Percentiles rank a stretch among this genome's conserved stretches.
These are phyloP conservation scores for Micromonas pusilla DNA, from an alignment of 139 green algal genomes.

Conservation along the genomic window DNA sequence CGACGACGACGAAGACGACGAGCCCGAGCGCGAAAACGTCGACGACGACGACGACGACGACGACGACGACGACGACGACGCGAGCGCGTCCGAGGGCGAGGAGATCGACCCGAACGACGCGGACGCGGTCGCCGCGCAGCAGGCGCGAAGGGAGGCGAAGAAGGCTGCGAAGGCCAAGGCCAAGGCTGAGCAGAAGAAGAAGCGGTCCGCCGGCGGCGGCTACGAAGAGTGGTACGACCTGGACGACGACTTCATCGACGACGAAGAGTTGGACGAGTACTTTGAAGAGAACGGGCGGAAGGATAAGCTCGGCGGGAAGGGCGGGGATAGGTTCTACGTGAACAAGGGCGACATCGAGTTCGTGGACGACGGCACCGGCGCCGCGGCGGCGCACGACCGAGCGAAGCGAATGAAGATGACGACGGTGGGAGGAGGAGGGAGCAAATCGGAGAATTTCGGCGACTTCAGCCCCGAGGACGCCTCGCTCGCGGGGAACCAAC, in stretches of 20 bases:
- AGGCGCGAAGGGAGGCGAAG: too few species aligned
- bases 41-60: constrained; percentile 8
- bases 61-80: constrained; percentile 11
- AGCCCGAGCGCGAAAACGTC: not conserved
- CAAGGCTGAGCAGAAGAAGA: not conserved
- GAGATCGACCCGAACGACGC: not conserved
- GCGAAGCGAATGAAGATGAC: not conserved
- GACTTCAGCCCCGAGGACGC: too few species aligned
- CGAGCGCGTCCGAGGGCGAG: not conserved
- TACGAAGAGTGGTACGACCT: constrained; percentile 25
- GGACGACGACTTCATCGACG: constrained; percentile 32
- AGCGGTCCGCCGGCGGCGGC: not conserved
- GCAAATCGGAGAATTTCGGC: too few species aligned
- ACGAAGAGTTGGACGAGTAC: constrained; percentile 27
- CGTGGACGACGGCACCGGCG: constrained; percentile 7
- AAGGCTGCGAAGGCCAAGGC: not conserved
- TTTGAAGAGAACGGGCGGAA: constrained; percentile 17
- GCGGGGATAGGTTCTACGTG: constrained; percentile 13
- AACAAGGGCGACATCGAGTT: constrained; percentile 22
- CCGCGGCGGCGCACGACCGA: not conserved
- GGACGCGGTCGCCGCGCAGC: not conserved
- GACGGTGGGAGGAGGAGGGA: too few species aligned
- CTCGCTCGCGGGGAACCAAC: too few species aligned
- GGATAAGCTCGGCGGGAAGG: constrained; percentile 4
- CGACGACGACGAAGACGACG: constrained; percentile 1